Percentiles rank a stretch among this genome's conserved stretches.
phyloP scores from a whole-genome alignment of 495 filamentous ascomycete species.

The Jackrogersella minutella region DNA sequence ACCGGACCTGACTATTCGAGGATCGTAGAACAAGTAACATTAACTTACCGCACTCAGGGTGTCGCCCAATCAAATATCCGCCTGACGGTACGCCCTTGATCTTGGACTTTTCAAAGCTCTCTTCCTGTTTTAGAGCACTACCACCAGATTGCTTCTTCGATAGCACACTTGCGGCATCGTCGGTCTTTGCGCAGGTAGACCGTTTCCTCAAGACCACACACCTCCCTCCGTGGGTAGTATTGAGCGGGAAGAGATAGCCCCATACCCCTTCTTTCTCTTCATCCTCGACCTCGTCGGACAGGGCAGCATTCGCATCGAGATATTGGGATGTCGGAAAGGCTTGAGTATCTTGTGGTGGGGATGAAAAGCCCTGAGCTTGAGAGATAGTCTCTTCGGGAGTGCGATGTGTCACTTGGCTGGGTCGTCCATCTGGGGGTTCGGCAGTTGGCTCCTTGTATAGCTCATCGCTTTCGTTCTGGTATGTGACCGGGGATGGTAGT shows the following conservation, averaged over 20 bases:
- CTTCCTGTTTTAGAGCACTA: conserved; percentile 60
- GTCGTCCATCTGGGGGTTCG: conserved; percentile 71
- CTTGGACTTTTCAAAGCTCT: conserved; percentile 65
- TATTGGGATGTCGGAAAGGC: conserved; percentile 83
- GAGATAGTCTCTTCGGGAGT: conserved; percentile 57
- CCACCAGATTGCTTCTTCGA: conserved; percentile 45
- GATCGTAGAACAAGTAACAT: neutral
- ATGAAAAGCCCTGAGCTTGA: conserved; percentile 58
- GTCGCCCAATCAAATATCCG: conserved; percentile 92
- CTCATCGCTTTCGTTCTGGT: conserved; percentile 68
- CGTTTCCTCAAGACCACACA: conserved; percentile 77
- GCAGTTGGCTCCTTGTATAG: conserved; percentile 74
- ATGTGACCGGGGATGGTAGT: conserved; percentile 84
- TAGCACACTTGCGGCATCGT: conserved; percentile 42
- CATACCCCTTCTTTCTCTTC: conserved; percentile 91
- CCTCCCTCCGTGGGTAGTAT: conserved; percentile 69
- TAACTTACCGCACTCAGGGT: conserved; percentile 89
- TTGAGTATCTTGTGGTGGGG: conserved; percentile 67
- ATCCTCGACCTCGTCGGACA: conserved; percentile 83
- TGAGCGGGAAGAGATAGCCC: conserved; percentile 90
- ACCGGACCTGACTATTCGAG: conserved; percentile 6
- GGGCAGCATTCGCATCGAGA: conserved; percentile 73
- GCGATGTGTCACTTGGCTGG: conserved; percentile 63
- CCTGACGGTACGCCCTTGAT: conserved; percentile 67
- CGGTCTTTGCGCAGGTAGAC: conserved; percentile 66